Percentiles rank a stretch among this genome's conserved stretches.
These are phyloP conservation scores for Aspergillus sp. DNA, from an alignment of 2,329 filamentous ascomycete genomes.

Conservation along the genomic window DNA sequence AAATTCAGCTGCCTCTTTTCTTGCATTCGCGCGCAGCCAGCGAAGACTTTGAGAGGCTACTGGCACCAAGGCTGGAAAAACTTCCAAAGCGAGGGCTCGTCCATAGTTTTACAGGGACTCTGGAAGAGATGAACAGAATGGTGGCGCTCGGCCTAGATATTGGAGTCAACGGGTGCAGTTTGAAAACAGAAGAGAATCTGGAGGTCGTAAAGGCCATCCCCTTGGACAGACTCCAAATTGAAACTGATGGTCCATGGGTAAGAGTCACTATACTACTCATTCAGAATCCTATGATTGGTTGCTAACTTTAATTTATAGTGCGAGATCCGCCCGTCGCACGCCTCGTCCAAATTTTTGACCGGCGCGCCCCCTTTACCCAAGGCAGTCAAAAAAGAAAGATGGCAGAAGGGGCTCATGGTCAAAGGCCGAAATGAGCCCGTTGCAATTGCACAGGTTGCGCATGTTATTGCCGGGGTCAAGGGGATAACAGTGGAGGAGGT, in stretches of 20 bases:
- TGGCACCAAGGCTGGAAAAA: slow-evolving; percentile 63
- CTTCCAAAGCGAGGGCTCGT: slow-evolving; percentile 79
- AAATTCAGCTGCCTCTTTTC: slow-evolving; percentile 81
- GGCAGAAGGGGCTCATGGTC: slow-evolving; percentile 81
- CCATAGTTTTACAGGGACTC: slow-evolving; percentile 89
- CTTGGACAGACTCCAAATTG: slow-evolving; percentile 80
- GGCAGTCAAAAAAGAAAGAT: slow-evolving; percentile 94
- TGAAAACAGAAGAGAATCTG: slow-evolving; percentile 92
- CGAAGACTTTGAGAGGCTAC: slow-evolving; percentile 73
- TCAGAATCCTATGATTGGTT: neutral
- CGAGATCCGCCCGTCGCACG: slow-evolving; percentile 86
- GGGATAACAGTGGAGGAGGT: slow-evolving; percentile 76
- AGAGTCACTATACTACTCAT: slow-evolving; percentile 9
- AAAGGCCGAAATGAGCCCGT: slow-evolving; percentile 95
- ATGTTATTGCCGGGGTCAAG: slow-evolving; percentile 84
- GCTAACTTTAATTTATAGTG: slow-evolving; percentile 53
- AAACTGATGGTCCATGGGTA: slow-evolving; percentile 92
- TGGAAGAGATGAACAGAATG: slow-evolving; percentile 78
- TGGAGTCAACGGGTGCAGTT: slow-evolving; percentile 93
- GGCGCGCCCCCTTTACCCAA: slow-evolving; percentile 73
- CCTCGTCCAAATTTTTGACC: slow-evolving; percentile 71
- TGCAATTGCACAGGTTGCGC: slow-evolving; percentile 81
- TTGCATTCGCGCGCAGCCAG: slow-evolving; percentile 88
- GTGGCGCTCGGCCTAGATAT: slow-evolving; percentile 81
- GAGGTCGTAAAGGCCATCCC: slow-evolving; percentile 78